These are phyloP conservation scores for Pleurotus djamor DNA, from an alignment of 768 basidiomycete species.

Conservation along the genomic window DNA sequence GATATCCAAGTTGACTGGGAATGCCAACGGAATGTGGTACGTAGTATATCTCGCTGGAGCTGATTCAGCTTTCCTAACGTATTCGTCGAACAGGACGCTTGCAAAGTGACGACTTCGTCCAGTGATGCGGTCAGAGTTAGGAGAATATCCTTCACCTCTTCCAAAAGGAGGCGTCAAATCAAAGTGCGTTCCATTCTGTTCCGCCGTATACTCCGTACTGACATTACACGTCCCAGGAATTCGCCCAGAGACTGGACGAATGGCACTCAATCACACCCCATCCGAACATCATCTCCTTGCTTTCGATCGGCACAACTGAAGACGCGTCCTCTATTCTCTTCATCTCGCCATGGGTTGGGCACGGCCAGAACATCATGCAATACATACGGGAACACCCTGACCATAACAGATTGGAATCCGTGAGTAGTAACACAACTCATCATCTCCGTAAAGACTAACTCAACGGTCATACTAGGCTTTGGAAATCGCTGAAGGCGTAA, in stretches of 20 bases:
- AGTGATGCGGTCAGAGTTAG: not conserved
- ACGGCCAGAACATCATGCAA: not conserved
- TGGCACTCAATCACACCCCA: not conserved
- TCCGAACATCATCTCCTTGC: not conserved
- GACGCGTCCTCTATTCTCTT: not conserved
- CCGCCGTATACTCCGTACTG: no score
- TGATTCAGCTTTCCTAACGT: not conserved
- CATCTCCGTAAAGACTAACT: not conserved
- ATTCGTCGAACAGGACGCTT: not conserved
- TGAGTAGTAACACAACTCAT: not conserved
- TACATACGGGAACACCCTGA: not conserved
- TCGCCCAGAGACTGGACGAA: conserved; percentile 2
- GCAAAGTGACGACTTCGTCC: not conserved
- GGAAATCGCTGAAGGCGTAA: not conserved
- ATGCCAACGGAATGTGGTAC: no score
- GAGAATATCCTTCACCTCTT: not conserved
- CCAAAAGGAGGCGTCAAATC: not conserved
- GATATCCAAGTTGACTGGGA: not conserved
- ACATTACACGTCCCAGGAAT: not conserved
- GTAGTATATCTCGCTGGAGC: not conserved
- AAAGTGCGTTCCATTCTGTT: not conserved
- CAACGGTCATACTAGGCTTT: not conserved
- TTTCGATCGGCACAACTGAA: not conserved
- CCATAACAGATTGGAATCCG: not conserved
- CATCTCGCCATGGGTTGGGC: conserved; percentile 3